phyloP scores from a whole-genome alignment of 2,329 filamentous ascomycete species.

The Diaporthe sp. region DNA sequence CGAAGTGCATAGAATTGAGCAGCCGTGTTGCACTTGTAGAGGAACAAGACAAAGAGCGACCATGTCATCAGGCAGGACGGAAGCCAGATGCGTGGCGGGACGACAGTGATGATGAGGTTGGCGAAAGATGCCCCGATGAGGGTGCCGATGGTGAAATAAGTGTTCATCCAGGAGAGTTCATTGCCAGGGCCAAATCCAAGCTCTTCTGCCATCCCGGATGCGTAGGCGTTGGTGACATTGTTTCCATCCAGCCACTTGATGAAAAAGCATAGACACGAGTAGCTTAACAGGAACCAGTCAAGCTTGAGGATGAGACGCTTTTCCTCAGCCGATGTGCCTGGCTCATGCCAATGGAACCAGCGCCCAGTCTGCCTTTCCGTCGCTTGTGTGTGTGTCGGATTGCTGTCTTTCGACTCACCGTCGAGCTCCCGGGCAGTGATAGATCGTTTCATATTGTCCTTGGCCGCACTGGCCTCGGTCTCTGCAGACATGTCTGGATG shows the following conservation, averaged over 20 bases:
- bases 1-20: slow-evolving; percentile 58
- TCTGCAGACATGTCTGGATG: background rate
- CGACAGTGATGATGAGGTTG: slow-evolving; percentile 55
- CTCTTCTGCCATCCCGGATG: slow-evolving; percentile 58
- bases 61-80: slow-evolving; percentile 49
- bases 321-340: slow-evolving; percentile 52
- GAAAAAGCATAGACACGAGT: slow-evolving; percentile 57
- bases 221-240: slow-evolving; percentile 60
- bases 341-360: slow-evolving; percentile 56
- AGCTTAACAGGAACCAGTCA: slow-evolving; percentile 56
- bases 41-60: slow-evolving; percentile 53
- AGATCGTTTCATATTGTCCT: background rate
- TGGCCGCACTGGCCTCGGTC: background rate
- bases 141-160: slow-evolving; percentile 58
- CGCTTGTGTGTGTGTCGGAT: background rate
- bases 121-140: slow-evolving; percentile 55
- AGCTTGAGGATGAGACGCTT: slow-evolving; percentile 59
- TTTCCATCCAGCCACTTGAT: slow-evolving; percentile 57
- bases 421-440: background rate
- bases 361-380: slow-evolving; percentile 7
- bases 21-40: slow-evolving; percentile 51
- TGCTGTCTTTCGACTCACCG: background rate
- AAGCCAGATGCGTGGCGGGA: slow-evolving; percentile 55
- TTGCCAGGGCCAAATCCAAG: slow-evolving; percentile 53
- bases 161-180: slow-evolving; percentile 57